Base-by-base conservation (phyloP, 2,329 filamentous ascomycete genomes). In the Aspergillus oerlinghausenensis region DNA sequence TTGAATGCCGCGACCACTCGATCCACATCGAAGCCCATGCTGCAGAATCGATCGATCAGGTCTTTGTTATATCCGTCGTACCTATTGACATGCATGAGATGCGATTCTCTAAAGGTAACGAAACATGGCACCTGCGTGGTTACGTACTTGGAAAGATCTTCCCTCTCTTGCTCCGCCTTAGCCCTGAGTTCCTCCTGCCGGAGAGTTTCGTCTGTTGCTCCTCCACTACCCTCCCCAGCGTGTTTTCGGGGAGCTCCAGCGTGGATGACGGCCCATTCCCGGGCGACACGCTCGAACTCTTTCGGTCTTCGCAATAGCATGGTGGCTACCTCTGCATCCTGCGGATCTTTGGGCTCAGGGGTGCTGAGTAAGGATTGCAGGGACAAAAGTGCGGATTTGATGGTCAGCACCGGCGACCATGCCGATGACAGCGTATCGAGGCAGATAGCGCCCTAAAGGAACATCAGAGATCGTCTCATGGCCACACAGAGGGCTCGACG, bases 331-430 rank as follows among this genome's bases (percentile, higher is more conserved):
- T 97, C 91, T 42, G 92, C 92, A 69, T 99, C 94, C 77, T 99
- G 94, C 0, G 94, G 94, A 64, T 99, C 94, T 67, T 93, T 95
- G 0, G 94, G 93, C 73, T 99, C 95, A 3, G 94, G 94, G 19
- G 88, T 90, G 76, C 91, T 91, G 68, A 99, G 89, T 19, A 99
- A 85, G 64, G 92, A 93, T 73, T 96, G 92, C 32, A 99, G 82
- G 28, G 92, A 97, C 57, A 99, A 86, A 49, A 99, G 84, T 40
- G 93, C 91, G 21, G 91, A 95, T 77, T 97, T 97, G 74, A 99
- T 93, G 14, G 93, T 99, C 59, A 97, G 84, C 25, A 99, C 92
- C 0, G 94, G 94, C 5, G 93, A 96, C 94, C 94, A 99, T 65
- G 89, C 91, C 11, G 84, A 84, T 9, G 89, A 88, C 17, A 99